Base-by-base conservation (phyloP, 805 yeast species). In the Jamesozyma lodderae region DNA sequence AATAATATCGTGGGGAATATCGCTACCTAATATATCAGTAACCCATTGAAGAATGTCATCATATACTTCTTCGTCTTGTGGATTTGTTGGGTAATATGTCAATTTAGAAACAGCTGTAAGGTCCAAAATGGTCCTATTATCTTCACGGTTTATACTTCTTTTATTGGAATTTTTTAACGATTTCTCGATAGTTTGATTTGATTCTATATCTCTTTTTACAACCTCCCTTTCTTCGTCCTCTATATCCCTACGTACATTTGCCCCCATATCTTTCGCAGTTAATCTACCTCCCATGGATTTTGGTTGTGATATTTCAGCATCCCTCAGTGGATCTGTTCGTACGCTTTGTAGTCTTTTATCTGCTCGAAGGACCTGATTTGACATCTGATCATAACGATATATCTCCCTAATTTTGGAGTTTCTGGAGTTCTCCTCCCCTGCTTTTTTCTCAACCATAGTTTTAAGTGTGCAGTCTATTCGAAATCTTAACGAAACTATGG, bases 1-100 rank as follows among this genome's bases (percentile, higher is more conserved):
- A 2, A 86, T 68, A 2, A 77, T 73, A 31, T 77, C 83, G 40
- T 81, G 86, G 7, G 88, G 75, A n/a, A 83, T 73, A 55, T 87
- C 96, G 35, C 67, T 68, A 10, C 79, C 81, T 28, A 82, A 59
- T 14, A 67, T 63, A 2, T 62, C 55, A 5, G 72, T 67, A 4
- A 82, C 73, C 76, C 83, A 75, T 0, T 72, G 57, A 42, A 81
- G 60, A n/a, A 86, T 65, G 31, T 66, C 54, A 31, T 76, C 80
- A 54, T 77, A 81, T 0, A 66, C 56, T 22, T 63, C 66, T 2
- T 67, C 57, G 13, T 76, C 78, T 15, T 68, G 70, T 10, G 67
- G 69, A 4, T 73, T 69, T 6, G 73, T 68, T 0, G 95, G 95
- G 25, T 68, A 64, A 54, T 87, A 87, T 6, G 67, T 63, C 24